Evolutionary conservation across 352 stramenopile genomes (phyloP).

Genomic region (Globisporangium uncinulatum): DNA sequence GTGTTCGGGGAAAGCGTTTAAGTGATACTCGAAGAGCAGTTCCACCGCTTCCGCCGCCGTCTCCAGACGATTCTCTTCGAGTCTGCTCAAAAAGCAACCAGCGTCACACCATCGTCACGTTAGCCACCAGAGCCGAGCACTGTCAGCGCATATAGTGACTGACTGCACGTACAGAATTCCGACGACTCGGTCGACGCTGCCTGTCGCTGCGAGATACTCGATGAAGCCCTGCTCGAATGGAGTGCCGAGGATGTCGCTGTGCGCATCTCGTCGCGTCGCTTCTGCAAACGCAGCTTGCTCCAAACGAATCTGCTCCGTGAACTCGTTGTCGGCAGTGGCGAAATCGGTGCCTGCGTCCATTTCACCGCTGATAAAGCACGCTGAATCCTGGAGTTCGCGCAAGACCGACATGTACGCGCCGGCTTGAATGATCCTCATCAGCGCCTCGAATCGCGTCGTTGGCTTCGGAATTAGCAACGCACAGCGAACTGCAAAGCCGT

Average conservation of each 20-base stretch:
- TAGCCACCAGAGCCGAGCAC: not conserved
- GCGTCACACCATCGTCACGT: not conserved
- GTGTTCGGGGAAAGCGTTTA: not conserved
- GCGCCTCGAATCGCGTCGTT: conserved; percentile 25
- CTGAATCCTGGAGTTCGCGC: conserved; percentile 28
- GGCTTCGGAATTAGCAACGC: conserved; percentile 43
- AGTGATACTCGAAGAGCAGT: conserved; percentile 35
- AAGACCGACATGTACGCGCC: conserved; percentile 38
- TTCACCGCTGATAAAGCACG: conserved; percentile 21
- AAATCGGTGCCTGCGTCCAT: conserved; percentile 1
- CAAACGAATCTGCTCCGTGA: conserved; percentile 30
- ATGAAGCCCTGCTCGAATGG: conserved; percentile 41
- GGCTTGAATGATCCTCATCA: conserved; percentile 35
- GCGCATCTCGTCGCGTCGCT: conserved; percentile 22
- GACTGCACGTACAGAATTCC: conserved; percentile 14
- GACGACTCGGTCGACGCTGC: conserved; percentile 15
- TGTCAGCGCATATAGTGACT: not conserved
- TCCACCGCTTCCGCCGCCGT: conserved; percentile 26
- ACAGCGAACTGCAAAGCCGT: conserved; percentile 38
- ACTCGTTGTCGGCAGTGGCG: conserved; percentile 6
- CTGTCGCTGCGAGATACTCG: conserved; percentile 38
- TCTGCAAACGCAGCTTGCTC: conserved; percentile 35
- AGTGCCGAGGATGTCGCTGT: conserved; percentile 21
- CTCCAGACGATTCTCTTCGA: conserved; percentile 36
- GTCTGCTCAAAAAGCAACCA: conserved; percentile 13